These are phyloP conservation scores for Penicillium bialowiezense DNA, from an alignment of 495 filamentous ascomycete genomes.

Conservation along the genomic window DNA sequence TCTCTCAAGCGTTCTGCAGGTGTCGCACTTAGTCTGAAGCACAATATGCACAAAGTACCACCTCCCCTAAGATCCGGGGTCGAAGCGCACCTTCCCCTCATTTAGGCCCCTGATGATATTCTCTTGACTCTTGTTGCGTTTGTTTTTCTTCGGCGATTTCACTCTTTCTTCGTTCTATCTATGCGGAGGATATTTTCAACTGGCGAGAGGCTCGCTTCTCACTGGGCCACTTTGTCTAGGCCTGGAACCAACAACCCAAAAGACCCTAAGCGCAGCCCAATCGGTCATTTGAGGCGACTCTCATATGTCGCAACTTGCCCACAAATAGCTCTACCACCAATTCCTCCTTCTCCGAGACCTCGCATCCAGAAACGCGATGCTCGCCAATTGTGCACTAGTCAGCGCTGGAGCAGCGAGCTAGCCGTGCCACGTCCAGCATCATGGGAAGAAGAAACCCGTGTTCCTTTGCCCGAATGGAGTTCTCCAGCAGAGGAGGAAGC, in stretches of 20 bases:
- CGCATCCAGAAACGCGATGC: not conserved
- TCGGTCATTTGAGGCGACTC: conserved; percentile 5
- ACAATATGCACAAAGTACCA: conserved; percentile 7
- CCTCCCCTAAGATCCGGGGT: conserved; percentile 14
- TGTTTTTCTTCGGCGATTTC: not conserved
- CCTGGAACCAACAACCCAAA: conserved; percentile 9
- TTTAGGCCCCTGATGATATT: not conserved
- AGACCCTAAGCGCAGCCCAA: not conserved
- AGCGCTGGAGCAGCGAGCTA: conserved; percentile 1
- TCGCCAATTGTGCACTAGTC: not conserved
- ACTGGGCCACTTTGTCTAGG: conserved; percentile 13
- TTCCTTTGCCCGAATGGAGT: conserved; percentile 1
- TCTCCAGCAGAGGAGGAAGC: conserved; percentile 11
- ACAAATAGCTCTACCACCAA: not conserved
- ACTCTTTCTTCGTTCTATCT: not conserved
- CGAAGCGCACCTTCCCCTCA: conserved; percentile 16
- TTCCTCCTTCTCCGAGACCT: not conserved
- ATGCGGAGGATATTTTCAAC: conserved; percentile 24
- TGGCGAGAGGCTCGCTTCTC: conserved; percentile 27
- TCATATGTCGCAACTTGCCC: not conserved
- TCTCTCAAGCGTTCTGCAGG: not conserved
- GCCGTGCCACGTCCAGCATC: not conserved
- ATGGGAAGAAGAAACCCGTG: not conserved
- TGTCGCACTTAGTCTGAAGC: conserved; percentile 2
- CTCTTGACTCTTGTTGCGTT: not conserved